Conservation (phyloP, 257 asterid genomes). For the Fraxinus quadrangulata region DNA sequence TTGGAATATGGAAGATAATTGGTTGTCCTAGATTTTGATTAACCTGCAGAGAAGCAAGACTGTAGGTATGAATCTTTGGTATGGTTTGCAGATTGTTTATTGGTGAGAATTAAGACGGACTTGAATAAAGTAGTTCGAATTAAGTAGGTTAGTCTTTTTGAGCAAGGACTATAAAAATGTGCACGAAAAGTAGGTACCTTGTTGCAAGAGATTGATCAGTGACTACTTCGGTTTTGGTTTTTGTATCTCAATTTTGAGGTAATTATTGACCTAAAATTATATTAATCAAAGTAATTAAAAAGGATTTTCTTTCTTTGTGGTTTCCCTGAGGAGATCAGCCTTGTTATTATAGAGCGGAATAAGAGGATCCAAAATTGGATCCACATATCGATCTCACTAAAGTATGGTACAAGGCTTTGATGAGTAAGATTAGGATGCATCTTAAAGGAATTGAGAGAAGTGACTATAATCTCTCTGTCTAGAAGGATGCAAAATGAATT, state of each 20-base stretch:
- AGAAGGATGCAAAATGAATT: neutral
- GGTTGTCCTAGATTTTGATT: neutral
- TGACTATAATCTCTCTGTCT: neutral
- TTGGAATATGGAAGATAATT: neutral
- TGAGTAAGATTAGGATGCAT: neutral
- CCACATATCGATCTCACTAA: neutral
- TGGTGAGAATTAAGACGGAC: neutral
- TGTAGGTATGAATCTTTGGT: neutral
- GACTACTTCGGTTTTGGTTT: neutral
- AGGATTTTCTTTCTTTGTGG: neutral
- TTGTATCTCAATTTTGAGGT: slow-evolving; percentile 3
- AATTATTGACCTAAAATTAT: neutral
- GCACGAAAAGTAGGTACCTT: neutral
- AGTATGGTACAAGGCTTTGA: neutral
- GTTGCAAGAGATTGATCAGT: no score
- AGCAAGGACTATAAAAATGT: neutral
- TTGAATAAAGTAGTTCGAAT: neutral
- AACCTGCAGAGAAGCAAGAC: neutral
- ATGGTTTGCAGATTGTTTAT: neutral
- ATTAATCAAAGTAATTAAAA: neutral
- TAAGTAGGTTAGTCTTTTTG: neutral
- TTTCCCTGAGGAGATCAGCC: neutral
- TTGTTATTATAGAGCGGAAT: neutral
- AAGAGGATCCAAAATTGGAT: neutral
- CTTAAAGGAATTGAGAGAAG: neutral